phyloP scores from a whole-genome alignment of 441 rosid genomes.

The Dalechampia spathulata region DNA sequence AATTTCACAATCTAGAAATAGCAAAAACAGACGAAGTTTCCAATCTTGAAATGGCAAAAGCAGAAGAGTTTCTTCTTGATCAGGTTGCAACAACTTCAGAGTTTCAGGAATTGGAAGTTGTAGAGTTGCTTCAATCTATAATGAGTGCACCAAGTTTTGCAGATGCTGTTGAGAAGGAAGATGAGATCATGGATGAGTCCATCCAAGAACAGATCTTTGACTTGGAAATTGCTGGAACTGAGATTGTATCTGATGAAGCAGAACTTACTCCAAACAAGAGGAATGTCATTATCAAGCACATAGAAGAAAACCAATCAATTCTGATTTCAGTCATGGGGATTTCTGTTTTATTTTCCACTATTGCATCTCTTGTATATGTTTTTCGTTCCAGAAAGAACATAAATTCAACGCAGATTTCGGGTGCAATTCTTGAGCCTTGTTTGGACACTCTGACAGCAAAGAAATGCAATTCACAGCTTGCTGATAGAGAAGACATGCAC shows the following conservation, averaged over 20 bases:
- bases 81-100: no score
- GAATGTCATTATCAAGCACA: neutral
- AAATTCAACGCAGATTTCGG: constrained; percentile 8
- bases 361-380: constrained; percentile 16
- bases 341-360: constrained; percentile 7
- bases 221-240: neutral
- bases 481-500: constrained; percentile 12
- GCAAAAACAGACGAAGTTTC: no score
- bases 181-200: constrained; percentile 12
- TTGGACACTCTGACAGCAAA: constrained; percentile 6
- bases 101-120: no score
- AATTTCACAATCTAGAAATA: no score
- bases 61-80: no score
- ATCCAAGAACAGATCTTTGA: constrained; percentile 12
- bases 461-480: constrained; percentile 5
- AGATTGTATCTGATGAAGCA: neutral
- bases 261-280: neutral
- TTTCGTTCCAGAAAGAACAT: constrained; percentile 13
- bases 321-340: constrained; percentile 12
- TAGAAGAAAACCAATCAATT: constrained; percentile 8
- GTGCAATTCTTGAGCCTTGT: constrained; percentile 5
- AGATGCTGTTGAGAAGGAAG: constrained; percentile 6
- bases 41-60: constrained; percentile 1
- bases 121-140: constrained; percentile 1
- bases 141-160: constrained; percentile 5